phyloP scores from a whole-genome alignment of 129 eudicot genomes.

The Gnaphalium uliginosum region DNA sequence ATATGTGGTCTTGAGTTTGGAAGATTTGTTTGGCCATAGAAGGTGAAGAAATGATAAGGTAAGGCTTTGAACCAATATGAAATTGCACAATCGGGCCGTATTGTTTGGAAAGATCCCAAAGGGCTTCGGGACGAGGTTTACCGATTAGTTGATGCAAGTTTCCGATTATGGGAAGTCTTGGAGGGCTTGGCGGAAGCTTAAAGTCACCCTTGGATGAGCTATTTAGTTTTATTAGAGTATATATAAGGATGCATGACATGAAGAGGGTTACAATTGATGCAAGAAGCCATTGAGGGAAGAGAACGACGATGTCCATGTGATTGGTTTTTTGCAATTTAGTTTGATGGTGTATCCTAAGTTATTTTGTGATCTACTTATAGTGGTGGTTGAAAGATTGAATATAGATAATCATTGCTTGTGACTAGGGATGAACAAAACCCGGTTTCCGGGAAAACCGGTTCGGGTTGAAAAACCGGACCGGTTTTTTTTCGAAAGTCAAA shows the following conservation, averaged over 20 bases:
- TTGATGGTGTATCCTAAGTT: background rate
- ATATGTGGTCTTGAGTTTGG: background rate
- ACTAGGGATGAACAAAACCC: no score
- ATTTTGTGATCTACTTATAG: no score
- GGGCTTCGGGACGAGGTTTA: slow-evolving; percentile 5
- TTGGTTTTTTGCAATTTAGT: background rate
- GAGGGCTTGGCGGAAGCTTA: slow-evolving; percentile 24
- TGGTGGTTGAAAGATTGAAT: no score
- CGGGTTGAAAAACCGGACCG: no score
- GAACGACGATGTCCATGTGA: background rate
- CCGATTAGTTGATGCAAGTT: slow-evolving; percentile 22
- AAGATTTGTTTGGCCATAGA: slow-evolving; percentile 9
- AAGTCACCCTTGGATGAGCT: background rate
- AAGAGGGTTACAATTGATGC: background rate
- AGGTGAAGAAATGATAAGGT: slow-evolving; percentile 8
- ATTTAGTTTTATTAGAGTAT: background rate
- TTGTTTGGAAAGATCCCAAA: background rate
- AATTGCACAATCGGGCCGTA: slow-evolving; percentile 16
- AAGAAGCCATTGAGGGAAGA: slow-evolving; percentile 25
- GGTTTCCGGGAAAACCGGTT: no score
- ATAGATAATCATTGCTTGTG: no score
- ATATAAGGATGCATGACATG: background rate
- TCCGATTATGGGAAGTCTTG: slow-evolving; percentile 18
- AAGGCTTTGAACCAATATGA: background rate
- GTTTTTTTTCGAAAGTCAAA: no score